Percentiles rank a stretch among this genome's conserved stretches.
Evolutionary conservation across 129 eudicot species (phyloP).

Genomic region (Logfia minima): DNA sequence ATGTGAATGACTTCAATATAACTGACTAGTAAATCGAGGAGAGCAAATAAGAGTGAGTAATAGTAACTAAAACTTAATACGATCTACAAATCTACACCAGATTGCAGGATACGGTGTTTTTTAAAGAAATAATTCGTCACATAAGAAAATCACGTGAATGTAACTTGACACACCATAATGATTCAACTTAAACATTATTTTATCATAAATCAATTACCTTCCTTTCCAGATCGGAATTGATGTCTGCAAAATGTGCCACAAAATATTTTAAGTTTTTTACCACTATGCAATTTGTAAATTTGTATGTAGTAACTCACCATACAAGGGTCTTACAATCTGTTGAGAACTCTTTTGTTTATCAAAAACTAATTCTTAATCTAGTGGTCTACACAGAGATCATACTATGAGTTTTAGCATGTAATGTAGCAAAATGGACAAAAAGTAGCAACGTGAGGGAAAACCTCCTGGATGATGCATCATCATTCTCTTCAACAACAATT

Average conservation of each 20-base stretch:
- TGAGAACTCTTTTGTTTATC: background rate
- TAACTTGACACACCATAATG: background rate
- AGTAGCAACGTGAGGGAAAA: background rate
- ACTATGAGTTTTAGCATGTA: background rate
- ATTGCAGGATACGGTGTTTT: constrained; percentile 5
- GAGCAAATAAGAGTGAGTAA: background rate
- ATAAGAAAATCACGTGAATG: background rate
- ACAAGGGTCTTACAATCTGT: background rate
- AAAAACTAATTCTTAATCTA: background rate
- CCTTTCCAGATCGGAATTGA: background rate
- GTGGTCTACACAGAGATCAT: background rate
- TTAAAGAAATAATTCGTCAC: background rate
- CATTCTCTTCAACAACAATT: background rate
- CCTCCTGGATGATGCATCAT: background rate
- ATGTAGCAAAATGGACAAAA: background rate
- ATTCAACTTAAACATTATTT: constrained; percentile 12
- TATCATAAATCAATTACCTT: constrained; percentile 10
- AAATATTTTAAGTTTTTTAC: background rate
- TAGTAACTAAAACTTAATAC: background rate
- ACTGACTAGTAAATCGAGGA: constrained; percentile 1
- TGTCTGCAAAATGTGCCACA: background rate
- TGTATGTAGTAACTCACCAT: background rate
- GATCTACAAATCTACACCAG: background rate
- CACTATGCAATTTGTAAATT: background rate
- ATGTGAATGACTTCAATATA: background rate